These are phyloP conservation scores for Podospora anserina DNA, from an alignment of 495 filamentous ascomycete species.

Conservation along the genomic window DNA sequence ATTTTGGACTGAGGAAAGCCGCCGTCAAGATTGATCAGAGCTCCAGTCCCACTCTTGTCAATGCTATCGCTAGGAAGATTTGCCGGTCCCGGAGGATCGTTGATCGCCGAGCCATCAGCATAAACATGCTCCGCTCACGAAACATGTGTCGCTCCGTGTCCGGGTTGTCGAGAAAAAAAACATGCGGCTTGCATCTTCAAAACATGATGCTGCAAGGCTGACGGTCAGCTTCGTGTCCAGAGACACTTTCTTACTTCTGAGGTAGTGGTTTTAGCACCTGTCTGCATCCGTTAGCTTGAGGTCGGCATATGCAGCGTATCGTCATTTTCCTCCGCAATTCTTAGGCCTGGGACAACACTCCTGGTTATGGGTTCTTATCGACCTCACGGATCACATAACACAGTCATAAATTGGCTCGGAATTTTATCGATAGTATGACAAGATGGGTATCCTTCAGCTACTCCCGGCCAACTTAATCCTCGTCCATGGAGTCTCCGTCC, in stretches of 20 bases:
- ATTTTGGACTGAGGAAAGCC: background rate
- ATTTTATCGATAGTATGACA: slow-evolving; percentile 5
- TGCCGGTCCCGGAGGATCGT: background rate
- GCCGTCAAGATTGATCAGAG: background rate
- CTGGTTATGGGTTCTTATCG: background rate
- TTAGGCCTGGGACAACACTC: background rate
- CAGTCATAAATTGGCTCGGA: background rate
- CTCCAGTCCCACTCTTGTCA: background rate
- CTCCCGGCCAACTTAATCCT: slow-evolving; percentile 51
- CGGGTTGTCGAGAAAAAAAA: background rate
- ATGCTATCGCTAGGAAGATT: background rate
- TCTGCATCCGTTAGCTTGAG: background rate
- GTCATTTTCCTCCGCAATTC: background rate
- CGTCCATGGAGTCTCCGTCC: slow-evolving; percentile 89
- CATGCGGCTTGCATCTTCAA: background rate
- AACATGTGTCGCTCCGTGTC: background rate
- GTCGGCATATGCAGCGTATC: too few relatives aligned
- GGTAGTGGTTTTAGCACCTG: background rate
- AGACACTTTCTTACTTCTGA: background rate
- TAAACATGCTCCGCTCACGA: background rate
- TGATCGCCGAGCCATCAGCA: background rate
- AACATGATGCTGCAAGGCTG: background rate
- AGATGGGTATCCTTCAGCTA: background rate
- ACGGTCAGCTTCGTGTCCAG: background rate
- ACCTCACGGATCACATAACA: background rate